Percentiles rank a stretch among this genome's conserved stretches.
These are phyloP conservation scores for Akanthomyces dipterigenus DNA, from an alignment of 2,329 filamentous ascomycete genomes.

Conservation along the genomic window DNA sequence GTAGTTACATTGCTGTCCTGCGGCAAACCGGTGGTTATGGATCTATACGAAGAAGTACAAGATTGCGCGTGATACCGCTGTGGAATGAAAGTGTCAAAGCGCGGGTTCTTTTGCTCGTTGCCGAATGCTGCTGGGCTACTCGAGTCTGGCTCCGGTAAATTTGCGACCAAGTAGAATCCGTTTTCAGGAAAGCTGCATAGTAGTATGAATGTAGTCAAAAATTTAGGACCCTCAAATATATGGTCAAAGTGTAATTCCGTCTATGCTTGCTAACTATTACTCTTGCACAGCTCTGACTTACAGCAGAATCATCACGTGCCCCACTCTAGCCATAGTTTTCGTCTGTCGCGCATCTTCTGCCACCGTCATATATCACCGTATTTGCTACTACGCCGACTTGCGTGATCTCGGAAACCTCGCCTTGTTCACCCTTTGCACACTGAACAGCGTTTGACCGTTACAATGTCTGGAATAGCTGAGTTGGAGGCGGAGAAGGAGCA, in stretches of 20 bases:
- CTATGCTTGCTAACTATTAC: not conserved
- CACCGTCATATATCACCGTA: not conserved
- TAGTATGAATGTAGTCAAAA: not conserved
- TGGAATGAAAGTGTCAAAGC: not conserved
- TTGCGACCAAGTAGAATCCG: not conserved
- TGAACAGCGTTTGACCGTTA: not conserved
- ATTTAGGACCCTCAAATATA: not conserved
- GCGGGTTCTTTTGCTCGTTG: not conserved
- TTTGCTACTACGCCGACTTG: not conserved
- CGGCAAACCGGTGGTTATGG: not conserved
- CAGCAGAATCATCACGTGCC: conserved; percentile 2
- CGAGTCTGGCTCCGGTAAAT: not conserved
- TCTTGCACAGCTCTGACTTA: not conserved
- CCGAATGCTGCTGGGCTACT: not conserved
- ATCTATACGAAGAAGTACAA: not conserved
- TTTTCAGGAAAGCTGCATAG: not conserved
- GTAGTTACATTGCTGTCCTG: not conserved
- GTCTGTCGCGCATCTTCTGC: not conserved
- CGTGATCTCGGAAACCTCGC: not conserved
- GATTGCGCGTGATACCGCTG: not conserved
- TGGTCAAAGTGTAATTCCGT: too few relatives aligned
- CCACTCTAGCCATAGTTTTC: not conserved
- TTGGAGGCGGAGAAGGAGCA: conserved; percentile 47
- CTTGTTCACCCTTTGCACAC: too few relatives aligned
- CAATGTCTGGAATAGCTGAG: conserved; percentile 29